Evolutionary conservation across 225 moss, liverwort and hornwort genomes (phyloP).

Genomic region (Ulota crispa): DNA sequence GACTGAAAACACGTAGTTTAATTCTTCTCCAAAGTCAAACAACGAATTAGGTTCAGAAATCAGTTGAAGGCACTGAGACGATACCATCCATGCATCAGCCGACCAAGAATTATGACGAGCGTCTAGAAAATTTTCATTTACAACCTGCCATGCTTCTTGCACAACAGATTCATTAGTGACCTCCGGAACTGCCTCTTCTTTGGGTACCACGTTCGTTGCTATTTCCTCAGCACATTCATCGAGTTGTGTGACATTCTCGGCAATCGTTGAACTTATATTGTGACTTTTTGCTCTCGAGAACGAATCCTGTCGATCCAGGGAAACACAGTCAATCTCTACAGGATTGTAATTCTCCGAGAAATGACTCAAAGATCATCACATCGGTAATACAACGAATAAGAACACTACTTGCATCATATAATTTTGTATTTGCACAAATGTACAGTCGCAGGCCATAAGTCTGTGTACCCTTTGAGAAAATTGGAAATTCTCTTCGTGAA

Average conservation of each 20-base stretch:
- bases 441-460: neutral
- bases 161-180: slow-evolving; percentile 82
- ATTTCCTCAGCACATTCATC: slow-evolving; percentile 35
- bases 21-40: neutral
- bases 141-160: slow-evolving; percentile 85
- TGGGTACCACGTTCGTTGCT: slow-evolving; percentile 32
- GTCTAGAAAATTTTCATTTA: slow-evolving; percentile 81
- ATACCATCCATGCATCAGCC: slow-evolving; percentile 72
- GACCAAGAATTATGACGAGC: slow-evolving; percentile 86
- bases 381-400: neutral
- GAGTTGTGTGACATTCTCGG: slow-evolving; percentile 19
- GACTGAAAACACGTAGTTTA: neutral
- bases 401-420: neutral
- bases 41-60: neutral
- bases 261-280: slow-evolving; percentile 19
- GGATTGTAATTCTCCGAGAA: neutral
- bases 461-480: neutral
- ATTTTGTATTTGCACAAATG: neutral
- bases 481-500: neutral
- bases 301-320: slow-evolving; percentile 24
- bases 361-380: neutral
- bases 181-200: slow-evolving; percentile 46
- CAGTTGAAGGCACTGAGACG: neutral
- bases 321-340: slow-evolving; percentile 10
- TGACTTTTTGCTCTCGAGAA: neutral